Base-by-base conservation (phyloP, 768 basidiomycete genomes). In the Boletus rubropictus region DNA sequence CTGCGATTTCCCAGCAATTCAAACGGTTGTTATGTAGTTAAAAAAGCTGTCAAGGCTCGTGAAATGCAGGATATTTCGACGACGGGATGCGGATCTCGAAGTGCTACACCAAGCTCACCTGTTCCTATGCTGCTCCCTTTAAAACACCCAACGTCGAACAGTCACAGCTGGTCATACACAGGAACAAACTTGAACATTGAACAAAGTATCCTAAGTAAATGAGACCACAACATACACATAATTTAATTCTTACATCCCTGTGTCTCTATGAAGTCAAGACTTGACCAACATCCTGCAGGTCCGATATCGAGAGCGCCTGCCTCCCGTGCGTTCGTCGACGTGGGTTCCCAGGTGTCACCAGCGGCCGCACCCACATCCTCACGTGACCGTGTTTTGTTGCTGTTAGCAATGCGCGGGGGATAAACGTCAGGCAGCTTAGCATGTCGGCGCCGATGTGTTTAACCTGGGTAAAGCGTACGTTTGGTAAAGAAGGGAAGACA, bases 391-490 rank as follows among this genome's bases (percentile, higher is more conserved):
- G 68, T 57, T 87, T 86, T 3, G 83, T 84, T n/a, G 82, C 77
- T 0, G 91, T 93, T 24, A 95, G 63, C 18, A 99, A 67, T 20
- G 78, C 81, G 2, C 82, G 80, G 1, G 86, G 82, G n/a, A 90
- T 74, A 67, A 95, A 90, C 10, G 74, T 64, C n/a, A 95, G 61
- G 29, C 74, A 76, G 5, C 86, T 79, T 21, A 94, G 74, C 39
- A 94, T 72, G 55, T 93, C 90, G 46, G 78, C 74, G 49, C 93
- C 92, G 21, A 94, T 72, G 12, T 81, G 77, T 62, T 95, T 94
- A 27, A 87, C 74, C 88, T 92, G 58, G 22, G 41, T 36, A 21
- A 46, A 22, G 36, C 8, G 8, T 29, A 36, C 11, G 31, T 45
- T 46, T 29, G 18, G 42, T 42, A 24, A 39, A 35, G 14, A 45